Percentiles rank a stretch among this genome's conserved stretches.
Evolutionary conservation across 441 rosid species (phyloP).

Genomic region (Eutrema salsugineum): DNA sequence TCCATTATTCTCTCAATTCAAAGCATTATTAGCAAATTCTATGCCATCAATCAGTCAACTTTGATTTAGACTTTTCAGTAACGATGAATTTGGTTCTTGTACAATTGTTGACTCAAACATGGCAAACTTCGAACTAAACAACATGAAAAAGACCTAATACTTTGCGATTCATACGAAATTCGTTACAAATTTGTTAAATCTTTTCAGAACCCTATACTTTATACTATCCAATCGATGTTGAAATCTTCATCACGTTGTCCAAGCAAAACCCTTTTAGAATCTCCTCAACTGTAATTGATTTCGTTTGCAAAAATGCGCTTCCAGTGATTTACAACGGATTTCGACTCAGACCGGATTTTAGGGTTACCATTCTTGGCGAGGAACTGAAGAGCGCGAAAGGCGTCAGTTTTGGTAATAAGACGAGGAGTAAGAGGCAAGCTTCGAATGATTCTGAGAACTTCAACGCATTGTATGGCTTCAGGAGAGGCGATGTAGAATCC

Average conservation of each 20-base stretch:
- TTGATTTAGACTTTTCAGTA: neutral
- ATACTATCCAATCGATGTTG: neutral
- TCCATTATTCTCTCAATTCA: neutral
- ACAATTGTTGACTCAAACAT: neutral
- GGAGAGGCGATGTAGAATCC: constrained; percentile 19
- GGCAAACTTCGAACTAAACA: neutral
- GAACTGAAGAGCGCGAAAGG: neutral
- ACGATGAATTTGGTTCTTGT: neutral
- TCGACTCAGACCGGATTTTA: constrained; percentile 18
- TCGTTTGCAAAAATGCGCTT: neutral
- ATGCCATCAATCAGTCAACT: neutral
- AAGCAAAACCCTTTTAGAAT: neutral
- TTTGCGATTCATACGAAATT: neutral
- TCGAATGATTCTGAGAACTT: constrained; percentile 5
- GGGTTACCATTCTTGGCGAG: constrained; percentile 20
- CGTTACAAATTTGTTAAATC: neutral
- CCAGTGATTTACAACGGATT: constrained; percentile 11
- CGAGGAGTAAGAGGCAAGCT: constrained; percentile 8
- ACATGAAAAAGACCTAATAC: neutral
- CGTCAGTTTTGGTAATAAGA: neutral
- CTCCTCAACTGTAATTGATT: neutral
- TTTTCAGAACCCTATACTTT: neutral
- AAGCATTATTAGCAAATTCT: neutral
- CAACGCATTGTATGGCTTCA: constrained; percentile 9
- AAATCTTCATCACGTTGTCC: neutral